These are phyloP conservation scores for Chalciporus sphaerocephalus DNA, from an alignment of 768 basidiomycete species.

Conservation along the genomic window DNA sequence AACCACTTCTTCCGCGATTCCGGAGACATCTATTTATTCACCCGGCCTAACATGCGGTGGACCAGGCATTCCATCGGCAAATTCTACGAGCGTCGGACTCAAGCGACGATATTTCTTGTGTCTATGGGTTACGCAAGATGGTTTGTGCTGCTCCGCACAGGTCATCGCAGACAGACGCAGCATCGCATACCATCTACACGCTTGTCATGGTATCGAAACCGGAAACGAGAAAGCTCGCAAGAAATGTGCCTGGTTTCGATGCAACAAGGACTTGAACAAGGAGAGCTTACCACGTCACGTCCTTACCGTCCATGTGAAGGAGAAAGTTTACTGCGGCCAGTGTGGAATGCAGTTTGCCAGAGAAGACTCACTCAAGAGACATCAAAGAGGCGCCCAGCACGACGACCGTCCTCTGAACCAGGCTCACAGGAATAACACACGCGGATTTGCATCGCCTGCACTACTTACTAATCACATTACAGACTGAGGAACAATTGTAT, in stretches of 20 bases:
- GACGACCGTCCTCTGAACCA: neutral
- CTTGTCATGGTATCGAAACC: constrained; percentile 6
- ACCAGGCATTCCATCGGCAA: neutral
- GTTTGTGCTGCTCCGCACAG: neutral
- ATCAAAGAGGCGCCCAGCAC: constrained; percentile 17
- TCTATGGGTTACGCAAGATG: constrained; percentile 9
- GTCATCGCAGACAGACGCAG: constrained; percentile 13
- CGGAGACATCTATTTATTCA: neutral
- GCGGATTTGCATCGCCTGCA: neutral
- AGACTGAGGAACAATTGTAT: neutral
- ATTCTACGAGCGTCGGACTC: neutral
- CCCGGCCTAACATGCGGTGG: neutral
- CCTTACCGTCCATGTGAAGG: constrained; percentile 22
- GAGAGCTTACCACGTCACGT: constrained; percentile 30
- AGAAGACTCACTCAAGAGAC: constrained; percentile 28
- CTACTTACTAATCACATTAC: neutral
- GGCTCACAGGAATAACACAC: neutral
- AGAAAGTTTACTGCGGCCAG: constrained; percentile 6
- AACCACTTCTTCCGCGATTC: neutral
- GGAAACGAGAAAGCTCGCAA: constrained; percentile 17
- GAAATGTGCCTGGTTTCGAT: constrained; percentile 20
- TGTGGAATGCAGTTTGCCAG: constrained; percentile 26
- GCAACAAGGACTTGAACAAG: constrained; percentile 19
- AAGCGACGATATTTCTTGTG: constrained; percentile 2
- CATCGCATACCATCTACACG: constrained; percentile 17